These are phyloP conservation scores for Colletotrichum magnum DNA, from an alignment of 2,329 filamentous ascomycete species.

Conservation along the genomic window DNA sequence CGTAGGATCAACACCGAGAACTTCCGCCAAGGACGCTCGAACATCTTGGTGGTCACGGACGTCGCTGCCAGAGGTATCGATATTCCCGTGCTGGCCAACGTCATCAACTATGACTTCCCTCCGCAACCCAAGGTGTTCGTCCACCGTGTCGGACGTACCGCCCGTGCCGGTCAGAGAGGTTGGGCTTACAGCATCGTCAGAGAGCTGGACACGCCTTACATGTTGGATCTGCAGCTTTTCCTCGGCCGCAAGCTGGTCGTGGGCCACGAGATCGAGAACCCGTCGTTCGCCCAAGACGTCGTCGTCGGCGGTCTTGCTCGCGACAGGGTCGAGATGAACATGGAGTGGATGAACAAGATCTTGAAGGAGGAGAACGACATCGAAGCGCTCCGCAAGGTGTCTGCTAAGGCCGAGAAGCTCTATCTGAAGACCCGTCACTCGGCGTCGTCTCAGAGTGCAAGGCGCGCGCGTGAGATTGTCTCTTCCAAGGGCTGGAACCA, in stretches of 20 bases:
- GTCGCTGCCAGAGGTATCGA: constrained; percentile 97
- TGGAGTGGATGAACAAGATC: constrained; percentile 88
- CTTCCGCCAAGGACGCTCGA: constrained; percentile 86
- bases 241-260: constrained; percentile 86
- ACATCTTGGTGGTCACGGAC: constrained; percentile 95
- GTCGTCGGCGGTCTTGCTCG: constrained; percentile 83
- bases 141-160: constrained; percentile 95
- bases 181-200: constrained; percentile 96
- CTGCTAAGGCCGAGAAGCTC: constrained; percentile 90
- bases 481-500: constrained; percentile 78
- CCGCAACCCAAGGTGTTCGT: constrained; percentile 97
- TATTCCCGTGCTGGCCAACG: constrained; percentile 95
- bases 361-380: constrained; percentile 84
- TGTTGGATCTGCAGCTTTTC: constrained; percentile 95
- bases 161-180: constrained; percentile 90
- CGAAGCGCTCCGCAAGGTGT: constrained; percentile 77
- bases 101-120: constrained; percentile 99
- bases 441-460: constrained; percentile 91
- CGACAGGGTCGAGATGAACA: constrained; percentile 79
- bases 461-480: constrained; percentile 84
- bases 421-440: constrained; percentile 92
- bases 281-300: constrained; percentile 86
- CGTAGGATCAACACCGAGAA: constrained; percentile 92
- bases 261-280: constrained; percentile 74
- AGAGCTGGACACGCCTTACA: constrained; percentile 89